Conservation (phyloP, 305 asterid species). For the Solanum hybrid region DNA sequence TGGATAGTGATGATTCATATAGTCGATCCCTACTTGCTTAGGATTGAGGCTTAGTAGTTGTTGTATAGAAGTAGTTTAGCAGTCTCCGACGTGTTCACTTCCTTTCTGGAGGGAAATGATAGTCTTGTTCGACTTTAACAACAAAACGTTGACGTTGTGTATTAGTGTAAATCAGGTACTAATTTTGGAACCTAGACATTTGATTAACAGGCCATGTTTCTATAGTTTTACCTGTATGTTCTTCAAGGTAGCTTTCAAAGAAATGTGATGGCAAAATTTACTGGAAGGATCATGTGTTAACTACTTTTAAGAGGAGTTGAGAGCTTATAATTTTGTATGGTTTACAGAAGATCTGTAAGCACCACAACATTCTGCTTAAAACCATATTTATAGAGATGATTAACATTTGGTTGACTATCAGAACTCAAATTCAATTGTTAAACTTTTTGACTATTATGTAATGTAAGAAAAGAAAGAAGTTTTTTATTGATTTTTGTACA, state of each 20-base stretch:
- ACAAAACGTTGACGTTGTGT: not conserved
- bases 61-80: not conserved
- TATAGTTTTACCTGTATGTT: not conserved
- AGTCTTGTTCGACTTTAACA: not conserved
- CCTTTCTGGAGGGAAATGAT: not conserved
- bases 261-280: not conserved
- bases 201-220: not conserved
- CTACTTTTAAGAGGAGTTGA: not conserved
- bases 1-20: not conserved
- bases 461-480: not conserved
- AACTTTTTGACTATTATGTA: not conserved
- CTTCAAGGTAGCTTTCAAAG: not conserved
- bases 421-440: not conserved
- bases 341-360: not conserved
- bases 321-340: not conserved
- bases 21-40: not conserved
- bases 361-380: not conserved
- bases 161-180: not conserved
- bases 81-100: not conserved
- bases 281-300: not conserved
- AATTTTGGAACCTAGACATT: not conserved
- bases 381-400: not conserved
- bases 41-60: not conserved
- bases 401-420: not conserved
- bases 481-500: not conserved